Evolutionary conservation across 371 early-diverging fungal species (phyloP), one percentile per base, ranked within the genome.

Genomic region (Saksenaea vasiformis): DNA sequence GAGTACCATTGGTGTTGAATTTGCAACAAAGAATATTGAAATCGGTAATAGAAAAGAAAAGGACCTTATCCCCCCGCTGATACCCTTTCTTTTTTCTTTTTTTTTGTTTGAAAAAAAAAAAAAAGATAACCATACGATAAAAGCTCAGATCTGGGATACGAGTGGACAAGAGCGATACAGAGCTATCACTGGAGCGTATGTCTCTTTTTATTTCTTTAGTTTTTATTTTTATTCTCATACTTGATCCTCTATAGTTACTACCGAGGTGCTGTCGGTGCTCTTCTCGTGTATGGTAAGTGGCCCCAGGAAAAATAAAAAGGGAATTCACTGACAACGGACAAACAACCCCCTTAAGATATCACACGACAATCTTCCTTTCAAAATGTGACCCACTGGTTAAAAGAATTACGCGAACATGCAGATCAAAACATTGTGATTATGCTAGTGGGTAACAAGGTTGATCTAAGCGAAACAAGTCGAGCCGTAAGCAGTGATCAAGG

Each of bases 1-100:
- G 76, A 97, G 99, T 39, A 99, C 99, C 63, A 99, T 99, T 76
- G 99, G 99, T 59, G 99, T 99, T 38, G 98, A 99, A 77, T 99
- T 99, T 79, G 99, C 74, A 19, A 78, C 72, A 22, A 72, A 72
- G 65, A 73, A 69, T 43, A 70, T 72, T 44, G 61, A 70, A 34
- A 74, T 73, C 35, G 66, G 70, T 72, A 67, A 72, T 11, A 44
- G 14, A 51, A 60, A 19, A 36, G 3, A 36, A 34, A 54, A 28
- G 37, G 17, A 19, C 7, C 31, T 31, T 31, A 31, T 31, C 31
- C 2, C 31, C n/a, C 2, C 41, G 14, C 15, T 56, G 31, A 57
- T 34, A 15, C 58, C 15, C 17, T 17, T 43, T 39, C 11, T 36
- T 4, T 36, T 38, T 61, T 5, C 14, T 41, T 53, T 0, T 51